Evolutionary conservation across 78 protist species (phyloP), one percentile per base, ranked within the genome.

Genomic region (Polysphondylium violaceum): DNA sequence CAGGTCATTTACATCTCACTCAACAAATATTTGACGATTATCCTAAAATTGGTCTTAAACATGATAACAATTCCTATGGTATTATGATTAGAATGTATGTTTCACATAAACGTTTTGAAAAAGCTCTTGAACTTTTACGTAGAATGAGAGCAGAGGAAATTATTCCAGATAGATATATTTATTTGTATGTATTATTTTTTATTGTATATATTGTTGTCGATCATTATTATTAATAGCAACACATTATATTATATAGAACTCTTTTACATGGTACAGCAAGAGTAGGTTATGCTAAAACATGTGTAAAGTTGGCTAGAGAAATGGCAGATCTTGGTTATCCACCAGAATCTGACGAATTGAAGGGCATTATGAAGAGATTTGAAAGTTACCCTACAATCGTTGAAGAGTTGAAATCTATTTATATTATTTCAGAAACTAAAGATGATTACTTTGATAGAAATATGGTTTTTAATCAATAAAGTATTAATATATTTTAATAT

Each of bases 201-300:
- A 8, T 61, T n/a, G 21, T 6, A 27, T 58, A 6, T 58, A 60
- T 31, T 2, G 31, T 23, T 0, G 31, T 31, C 14, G 31, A 0
- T 3, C 19, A 60, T 31, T 23, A n/a, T 23, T 11, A 58, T 2
- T 40, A 31, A 51, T 9, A 53, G 21, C 1, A 64, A n/a, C n/a
- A 60, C 3, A 29, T 33, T 60, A n/a, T 14, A 40, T 36, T 44
- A 29, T 29, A 3, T 36, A 78, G 88, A 29, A 55, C 61, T 19
- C 23, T 83, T 14, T 11, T 83, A n/a, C 68, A 40, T 69, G 91
- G 91, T 17, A 44, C 79, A 6, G 65, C 91, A 35, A 83, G 69
- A 33, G 71, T 83, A 41, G 91, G 91, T 31, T 83, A 83, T 33
- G 91, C 74, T 8, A 83, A 83, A 6, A 83, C 91, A 36, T 69